A percentile compares a stretch with the other conserved stretches of the same genome.
phyloP scores from a whole-genome alignment of 2,329 filamentous ascomycete genomes.

The Bipolaris victoriae region DNA sequence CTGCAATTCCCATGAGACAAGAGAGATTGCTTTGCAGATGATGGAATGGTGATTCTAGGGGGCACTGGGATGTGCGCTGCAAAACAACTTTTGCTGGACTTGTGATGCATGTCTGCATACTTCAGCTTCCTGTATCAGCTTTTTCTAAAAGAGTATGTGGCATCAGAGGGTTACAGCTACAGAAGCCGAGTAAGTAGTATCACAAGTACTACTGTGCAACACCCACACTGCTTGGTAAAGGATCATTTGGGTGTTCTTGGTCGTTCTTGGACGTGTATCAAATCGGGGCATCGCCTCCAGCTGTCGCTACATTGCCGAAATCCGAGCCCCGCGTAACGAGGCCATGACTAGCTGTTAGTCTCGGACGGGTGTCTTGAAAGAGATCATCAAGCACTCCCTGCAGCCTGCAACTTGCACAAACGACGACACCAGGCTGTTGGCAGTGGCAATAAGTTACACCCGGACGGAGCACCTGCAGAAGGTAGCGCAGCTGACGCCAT shows the following conservation, averaged over 20 bases:
- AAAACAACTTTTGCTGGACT: not conserved
- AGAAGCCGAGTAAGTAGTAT: slow-evolving; percentile 10
- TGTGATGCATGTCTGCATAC: not conserved
- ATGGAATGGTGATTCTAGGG: not conserved
- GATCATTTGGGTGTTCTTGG: not conserved
- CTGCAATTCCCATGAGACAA: slow-evolving; percentile 9
- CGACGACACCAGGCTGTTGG: slow-evolving; percentile 3
- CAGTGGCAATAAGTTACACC: not conserved
- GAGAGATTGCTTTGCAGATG: not conserved
- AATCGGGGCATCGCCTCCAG: slow-evolving; percentile 9
- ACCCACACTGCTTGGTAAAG: not conserved
- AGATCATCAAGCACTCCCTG: slow-evolving; percentile 2
- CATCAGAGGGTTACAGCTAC: slow-evolving; percentile 9
- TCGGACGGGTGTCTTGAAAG: slow-evolving; percentile 7
- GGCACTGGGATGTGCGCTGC: not conserved
- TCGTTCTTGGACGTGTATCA: not conserved
- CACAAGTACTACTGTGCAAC: not conserved
- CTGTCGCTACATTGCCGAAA: slow-evolving; percentile 14
- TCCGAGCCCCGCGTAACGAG: slow-evolving; percentile 4
- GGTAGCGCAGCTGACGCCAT: slow-evolving; percentile 4
- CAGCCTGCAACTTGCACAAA: slow-evolving; percentile 6
- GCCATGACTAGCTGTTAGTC: slow-evolving; percentile 4
- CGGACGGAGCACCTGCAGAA: slow-evolving; percentile 6
- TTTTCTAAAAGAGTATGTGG: not conserved
- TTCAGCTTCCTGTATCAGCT: not conserved